Percentiles rank a stretch among this genome's conserved stretches.
Conservation (phyloP, 208 protist species). For the Leishmania major region DNA sequence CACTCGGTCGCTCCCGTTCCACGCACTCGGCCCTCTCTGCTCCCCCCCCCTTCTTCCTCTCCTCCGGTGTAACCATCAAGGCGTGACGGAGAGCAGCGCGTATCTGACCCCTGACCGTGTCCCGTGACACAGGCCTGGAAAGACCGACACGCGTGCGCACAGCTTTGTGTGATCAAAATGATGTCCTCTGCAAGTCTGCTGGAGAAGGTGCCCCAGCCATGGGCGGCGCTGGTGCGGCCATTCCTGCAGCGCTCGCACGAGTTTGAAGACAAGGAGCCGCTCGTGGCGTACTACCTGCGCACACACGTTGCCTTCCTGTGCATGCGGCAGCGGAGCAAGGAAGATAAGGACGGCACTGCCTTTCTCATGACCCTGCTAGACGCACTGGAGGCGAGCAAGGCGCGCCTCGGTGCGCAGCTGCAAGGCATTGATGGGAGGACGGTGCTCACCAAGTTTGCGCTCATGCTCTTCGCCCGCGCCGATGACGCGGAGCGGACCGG, state of each 20-base stretch:
- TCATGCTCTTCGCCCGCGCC: constrained; percentile 79
- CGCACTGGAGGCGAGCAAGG: constrained; percentile 45
- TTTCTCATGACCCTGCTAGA: constrained; percentile 63
- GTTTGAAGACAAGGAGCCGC: constrained; percentile 53
- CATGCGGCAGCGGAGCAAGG: constrained; percentile 50
- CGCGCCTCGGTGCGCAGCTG: constrained; percentile 41
- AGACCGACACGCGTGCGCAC: not conserved
- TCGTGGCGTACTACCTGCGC: constrained; percentile 77
- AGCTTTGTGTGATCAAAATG: constrained; percentile 6
- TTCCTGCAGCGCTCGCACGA: constrained; percentile 76
- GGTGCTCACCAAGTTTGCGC: constrained; percentile 56
- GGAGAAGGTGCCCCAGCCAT: constrained; percentile 46
- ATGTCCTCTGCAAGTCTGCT: constrained; percentile 14
- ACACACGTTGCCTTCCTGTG: constrained; percentile 69
- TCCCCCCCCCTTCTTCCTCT: not conserved
- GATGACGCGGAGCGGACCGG: constrained; percentile 77
- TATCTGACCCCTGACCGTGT: not conserved
- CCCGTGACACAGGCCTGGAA: not conserved
- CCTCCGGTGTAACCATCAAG: not conserved
- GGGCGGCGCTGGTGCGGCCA: constrained; percentile 51
- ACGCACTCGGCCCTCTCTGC: not conserved
- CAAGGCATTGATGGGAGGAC: constrained; percentile 56
- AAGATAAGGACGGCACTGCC: constrained; percentile 47
- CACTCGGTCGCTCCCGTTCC: not conserved
- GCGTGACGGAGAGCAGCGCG: not conserved